Evolutionary conservation across 768 basidiomycete genomes (phyloP).

Genomic region (Grammothele lineata): DNA sequence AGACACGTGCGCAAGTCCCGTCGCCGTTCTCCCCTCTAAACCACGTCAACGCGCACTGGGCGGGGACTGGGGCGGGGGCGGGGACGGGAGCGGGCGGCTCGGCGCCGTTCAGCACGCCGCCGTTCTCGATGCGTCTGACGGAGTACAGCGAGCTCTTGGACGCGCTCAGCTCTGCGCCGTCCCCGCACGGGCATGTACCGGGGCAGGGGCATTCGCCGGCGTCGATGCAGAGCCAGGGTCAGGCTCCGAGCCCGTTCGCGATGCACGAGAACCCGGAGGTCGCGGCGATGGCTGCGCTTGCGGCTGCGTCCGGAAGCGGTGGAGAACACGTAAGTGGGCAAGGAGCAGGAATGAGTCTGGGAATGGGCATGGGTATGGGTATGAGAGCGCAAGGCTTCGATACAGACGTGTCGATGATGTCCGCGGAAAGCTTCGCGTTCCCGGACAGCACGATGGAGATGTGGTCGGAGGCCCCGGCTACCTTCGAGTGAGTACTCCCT

Average conservation of each 20-base stretch:
- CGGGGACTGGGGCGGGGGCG: no score
- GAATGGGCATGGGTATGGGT: no score
- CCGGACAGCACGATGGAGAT: conserved; percentile 46
- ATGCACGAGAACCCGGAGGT: no score
- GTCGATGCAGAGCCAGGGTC: no score
- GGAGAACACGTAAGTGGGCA: no score
- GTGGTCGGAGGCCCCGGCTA: conserved; percentile 58
- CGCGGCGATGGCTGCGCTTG: neutral
- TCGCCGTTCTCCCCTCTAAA: no score
- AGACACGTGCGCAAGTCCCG: neutral
- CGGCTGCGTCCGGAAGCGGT: no score
- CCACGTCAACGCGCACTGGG: no score
- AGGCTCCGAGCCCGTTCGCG: neutral
- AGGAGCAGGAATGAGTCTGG: no score
- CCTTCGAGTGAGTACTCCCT: conserved; percentile 46
- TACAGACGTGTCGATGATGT: conserved; percentile 15
- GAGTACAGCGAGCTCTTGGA: neutral
- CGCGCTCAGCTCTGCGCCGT: neutral
- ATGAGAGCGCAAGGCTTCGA: neutral
- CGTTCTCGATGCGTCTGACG: neutral
- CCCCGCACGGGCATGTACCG: neutral
- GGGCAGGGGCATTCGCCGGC: neutral
- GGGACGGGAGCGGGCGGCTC: neutral
- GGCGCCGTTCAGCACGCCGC: neutral
- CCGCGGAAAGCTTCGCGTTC: conserved; percentile 6